Evolutionary conservation across 495 filamentous ascomycete genomes (phyloP), one percentile per base, ranked within the genome.

Genomic region (Cudoniella acicularis): DNA sequence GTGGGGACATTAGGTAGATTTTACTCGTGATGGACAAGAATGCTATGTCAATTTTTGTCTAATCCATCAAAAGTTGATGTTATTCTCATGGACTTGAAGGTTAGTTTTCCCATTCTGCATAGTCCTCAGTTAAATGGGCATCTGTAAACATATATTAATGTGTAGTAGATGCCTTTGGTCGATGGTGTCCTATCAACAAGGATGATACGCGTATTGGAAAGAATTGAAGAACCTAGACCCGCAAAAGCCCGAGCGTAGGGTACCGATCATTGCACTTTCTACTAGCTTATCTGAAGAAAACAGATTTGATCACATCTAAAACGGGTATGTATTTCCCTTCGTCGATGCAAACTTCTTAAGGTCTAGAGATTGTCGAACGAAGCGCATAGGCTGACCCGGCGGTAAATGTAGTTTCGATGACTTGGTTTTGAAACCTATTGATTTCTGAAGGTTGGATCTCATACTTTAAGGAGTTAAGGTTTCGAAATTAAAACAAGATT

Each of bases 231-330:
- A n/a, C 36, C 63, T 67, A 10, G 55, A 50, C 26, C 58, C 50
- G 57, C 1, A 69, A 73, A 2, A 72, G 82, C 21, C 83, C 84
- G 8, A 26, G 61, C 1, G 69, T 78, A 80, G 84, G 16, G 77
- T 90, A 0, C 92, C 92, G 1, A 88, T 97, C 49, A 89, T 96
- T 64, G 91, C 91, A 2, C 92, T 97, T 8, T 96, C 92, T 0
- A 91, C 92, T 1, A 92, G 89, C 3, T 73, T 96, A 0, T 60
- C 90, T 1, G 92, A 96, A 67, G 78, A 75, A 43, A 78, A 88
- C 1, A 79, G 74, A 20, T 69, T 82, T 17, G 82, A 70, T 8
- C 96, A 96, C 66, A 79, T 90, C 22, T 78, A 86, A 8, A 79
- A 17, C 43, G 43, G 43, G 43, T 46, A 46, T 41, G 36, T 41